A percentile compares a stretch with the other conserved stretches of the same genome.
phyloP scores from a whole-genome alignment of 257 asterid genomes.

The Marsdenia floribunda region DNA sequence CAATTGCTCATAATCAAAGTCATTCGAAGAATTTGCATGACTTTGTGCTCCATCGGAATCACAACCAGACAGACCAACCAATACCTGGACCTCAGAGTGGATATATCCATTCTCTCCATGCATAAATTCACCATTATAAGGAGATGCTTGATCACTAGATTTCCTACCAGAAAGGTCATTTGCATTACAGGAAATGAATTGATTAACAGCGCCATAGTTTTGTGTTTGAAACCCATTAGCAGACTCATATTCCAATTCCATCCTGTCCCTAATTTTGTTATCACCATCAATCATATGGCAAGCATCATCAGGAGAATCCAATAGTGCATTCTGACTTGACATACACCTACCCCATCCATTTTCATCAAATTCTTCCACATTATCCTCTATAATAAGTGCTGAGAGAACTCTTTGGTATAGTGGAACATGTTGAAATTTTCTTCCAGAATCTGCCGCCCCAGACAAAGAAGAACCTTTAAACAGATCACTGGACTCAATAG shows the following conservation, averaged over 20 bases:
- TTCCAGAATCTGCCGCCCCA: constrained; percentile 41
- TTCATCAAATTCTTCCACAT: constrained; percentile 68
- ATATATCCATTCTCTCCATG: constrained; percentile 45
- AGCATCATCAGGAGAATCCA: constrained; percentile 44
- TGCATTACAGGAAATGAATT: constrained; percentile 48
- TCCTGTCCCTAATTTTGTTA: constrained; percentile 37
- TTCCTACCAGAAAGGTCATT: constrained; percentile 29
- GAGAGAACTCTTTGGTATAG: constrained; percentile 88
- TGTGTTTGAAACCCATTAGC: constrained; percentile 43
- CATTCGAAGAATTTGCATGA: constrained; percentile 39
- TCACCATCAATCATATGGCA: constrained; percentile 34
- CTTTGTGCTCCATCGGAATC: constrained; percentile 44
- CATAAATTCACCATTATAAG: constrained; percentile 47
- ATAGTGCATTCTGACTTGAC: constrained; percentile 21
- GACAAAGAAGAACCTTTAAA: constrained; percentile 38
- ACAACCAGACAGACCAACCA: constrained; percentile 53
- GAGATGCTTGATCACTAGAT: constrained; percentile 20
- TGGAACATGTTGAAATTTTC: constrained; percentile 45
- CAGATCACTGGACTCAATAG: constrained; percentile 45
- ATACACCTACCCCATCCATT: constrained; percentile 48
- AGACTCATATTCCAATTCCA: constrained; percentile 47
- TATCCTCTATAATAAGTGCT: constrained; percentile 78
- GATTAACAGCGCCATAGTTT: constrained; percentile 48
- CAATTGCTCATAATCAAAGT: constrained; percentile 69
- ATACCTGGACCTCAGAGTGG: constrained; percentile 62